Conservation (phyloP, 257 asterid species). For the Galeopsis tetrahit region DNA sequence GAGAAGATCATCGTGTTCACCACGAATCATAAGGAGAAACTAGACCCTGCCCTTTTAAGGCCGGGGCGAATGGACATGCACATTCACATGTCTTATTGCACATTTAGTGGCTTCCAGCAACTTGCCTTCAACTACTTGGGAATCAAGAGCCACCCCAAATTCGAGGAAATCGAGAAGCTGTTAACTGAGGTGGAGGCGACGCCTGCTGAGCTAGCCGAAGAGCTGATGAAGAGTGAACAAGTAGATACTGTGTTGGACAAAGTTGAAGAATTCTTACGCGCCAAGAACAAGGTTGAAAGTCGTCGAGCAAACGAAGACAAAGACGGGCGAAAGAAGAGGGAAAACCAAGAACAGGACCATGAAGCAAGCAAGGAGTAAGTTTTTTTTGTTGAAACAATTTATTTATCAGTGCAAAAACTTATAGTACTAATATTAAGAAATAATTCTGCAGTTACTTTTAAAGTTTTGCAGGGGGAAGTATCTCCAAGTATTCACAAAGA, state of each 20-base stretch:
- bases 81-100: constrained; percentile 1
- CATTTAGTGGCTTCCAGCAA: background rate
- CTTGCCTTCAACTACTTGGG: background rate
- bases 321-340: background rate
- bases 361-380: too few species aligned
- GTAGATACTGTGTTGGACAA: background rate
- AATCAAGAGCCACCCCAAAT: background rate
- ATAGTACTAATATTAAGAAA: too few species aligned
- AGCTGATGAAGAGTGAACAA: background rate
- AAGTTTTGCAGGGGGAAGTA: too few species aligned
- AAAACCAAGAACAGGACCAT: background rate
- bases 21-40: background rate
- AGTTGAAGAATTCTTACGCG: background rate
- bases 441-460: too few species aligned
- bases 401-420: too few species aligned
- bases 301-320: background rate
- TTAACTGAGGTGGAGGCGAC: background rate
- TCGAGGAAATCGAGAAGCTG: background rate
- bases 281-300: background rate
- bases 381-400: too few species aligned
- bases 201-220: constrained; percentile 1
- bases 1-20: constrained; percentile 4
- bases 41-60: background rate
- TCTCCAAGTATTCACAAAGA: too few species aligned
- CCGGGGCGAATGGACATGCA: constrained; percentile 18